These are phyloP conservation scores for Phytophthora aleatoria DNA, from an alignment of 352 stramenopile species.

Conservation along the genomic window DNA sequence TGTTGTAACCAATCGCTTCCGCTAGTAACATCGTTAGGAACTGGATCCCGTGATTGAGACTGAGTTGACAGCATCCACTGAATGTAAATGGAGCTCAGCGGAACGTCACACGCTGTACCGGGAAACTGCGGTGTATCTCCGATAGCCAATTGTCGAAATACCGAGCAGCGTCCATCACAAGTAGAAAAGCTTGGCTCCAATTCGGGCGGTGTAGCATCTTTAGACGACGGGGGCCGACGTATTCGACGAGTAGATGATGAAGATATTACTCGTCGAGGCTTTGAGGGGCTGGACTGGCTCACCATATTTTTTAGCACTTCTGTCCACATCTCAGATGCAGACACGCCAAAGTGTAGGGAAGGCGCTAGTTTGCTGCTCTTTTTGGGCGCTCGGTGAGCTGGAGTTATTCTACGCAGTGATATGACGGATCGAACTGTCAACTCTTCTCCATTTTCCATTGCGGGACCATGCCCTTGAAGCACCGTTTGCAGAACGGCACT, in stretches of 20 bases:
- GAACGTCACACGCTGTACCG: constrained; percentile 38
- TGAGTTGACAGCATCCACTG: constrained; percentile 31
- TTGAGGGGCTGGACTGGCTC: not conserved
- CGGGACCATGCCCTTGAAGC: constrained; percentile 35
- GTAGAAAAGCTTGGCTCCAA: constrained; percentile 10
- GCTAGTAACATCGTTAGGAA: not conserved
- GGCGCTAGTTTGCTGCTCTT: constrained; percentile 17
- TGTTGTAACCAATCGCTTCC: not conserved
- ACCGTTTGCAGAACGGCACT: constrained; percentile 20
- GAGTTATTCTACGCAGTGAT: constrained; percentile 11
- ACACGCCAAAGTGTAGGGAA: constrained; percentile 41
- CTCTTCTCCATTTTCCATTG: constrained; percentile 16
- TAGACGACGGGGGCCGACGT: constrained; percentile 20
- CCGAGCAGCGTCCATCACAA: constrained; percentile 15
- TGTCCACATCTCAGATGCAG: constrained; percentile 26
- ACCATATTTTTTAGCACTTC: constrained; percentile 17
- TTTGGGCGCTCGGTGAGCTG: not conserved
- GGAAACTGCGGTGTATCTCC: constrained; percentile 38
- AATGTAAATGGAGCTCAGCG: constrained; percentile 41
- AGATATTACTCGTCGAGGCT: constrained; percentile 11
- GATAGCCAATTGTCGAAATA: constrained; percentile 27
- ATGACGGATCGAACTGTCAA: constrained; percentile 31
- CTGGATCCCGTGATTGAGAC: not conserved
- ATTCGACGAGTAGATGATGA: constrained; percentile 30
- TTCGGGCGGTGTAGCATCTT: not conserved